These are phyloP conservation scores for Cryptococcus sp. DNA, from an alignment of 1,284 basidiomycete species.

Conservation along the genomic window DNA sequence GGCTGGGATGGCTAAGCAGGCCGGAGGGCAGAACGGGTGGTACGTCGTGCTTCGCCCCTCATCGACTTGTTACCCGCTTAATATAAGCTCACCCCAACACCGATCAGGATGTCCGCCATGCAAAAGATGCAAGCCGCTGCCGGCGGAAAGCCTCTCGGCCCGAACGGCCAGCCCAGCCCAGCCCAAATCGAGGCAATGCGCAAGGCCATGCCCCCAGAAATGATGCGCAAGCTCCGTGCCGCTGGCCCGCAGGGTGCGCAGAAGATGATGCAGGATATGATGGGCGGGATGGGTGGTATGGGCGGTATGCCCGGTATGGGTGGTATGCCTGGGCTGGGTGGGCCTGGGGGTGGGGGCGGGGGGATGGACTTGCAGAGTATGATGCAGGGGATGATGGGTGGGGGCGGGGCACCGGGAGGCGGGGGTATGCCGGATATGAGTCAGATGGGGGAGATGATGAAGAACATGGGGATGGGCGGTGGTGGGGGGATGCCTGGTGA, in stretches of 20 bases:
- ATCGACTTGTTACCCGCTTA: not conserved
- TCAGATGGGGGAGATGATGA: conserved; percentile 67
- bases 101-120: conserved; percentile 69
- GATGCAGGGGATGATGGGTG: conserved; percentile 50
- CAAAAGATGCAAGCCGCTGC: conserved; percentile 85
- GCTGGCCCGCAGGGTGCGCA: conserved; percentile 77
- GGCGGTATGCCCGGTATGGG: conserved; percentile 26
- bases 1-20: conserved; percentile 94
- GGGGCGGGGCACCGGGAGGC: conserved; percentile 41
- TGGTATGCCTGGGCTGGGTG: conserved; percentile 29
- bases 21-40: conserved; percentile 94
- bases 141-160: conserved; percentile 77
- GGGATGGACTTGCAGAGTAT: conserved; percentile 65
- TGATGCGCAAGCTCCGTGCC: conserved; percentile 75
- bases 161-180: conserved; percentile 79
- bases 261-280: conserved; percentile 94
- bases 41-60: conserved; percentile 43
- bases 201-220: conserved; percentile 82
- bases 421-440: conserved; percentile 50
- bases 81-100: not conserved
- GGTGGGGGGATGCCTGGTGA: conserved; percentile 50
- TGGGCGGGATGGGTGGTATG: conserved; percentile 60
- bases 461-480: conserved; percentile 66
- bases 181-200: conserved; percentile 92
- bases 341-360: conserved; percentile 49